A percentile compares a stretch with the other conserved stretches of the same genome.
Evolutionary conservation across 257 asterid species (phyloP).

Genomic region (Jasminum sambac): DNA sequence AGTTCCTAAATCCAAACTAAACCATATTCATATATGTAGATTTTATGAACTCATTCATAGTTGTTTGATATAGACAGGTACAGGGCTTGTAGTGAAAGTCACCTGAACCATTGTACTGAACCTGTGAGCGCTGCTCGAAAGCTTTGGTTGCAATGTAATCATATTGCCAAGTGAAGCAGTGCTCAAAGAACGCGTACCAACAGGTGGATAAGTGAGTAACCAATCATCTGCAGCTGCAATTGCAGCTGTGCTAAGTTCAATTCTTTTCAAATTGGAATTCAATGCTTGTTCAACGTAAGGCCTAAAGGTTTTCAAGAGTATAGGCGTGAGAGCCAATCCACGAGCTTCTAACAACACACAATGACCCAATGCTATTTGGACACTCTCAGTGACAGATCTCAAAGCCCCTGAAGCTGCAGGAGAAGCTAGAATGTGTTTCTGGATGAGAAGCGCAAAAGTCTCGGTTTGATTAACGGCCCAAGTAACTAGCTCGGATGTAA

Average conservation of each 20-base stretch:
- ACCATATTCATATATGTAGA: slow-evolving; percentile 6
- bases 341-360: slow-evolving; percentile 75
- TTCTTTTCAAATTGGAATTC: slow-evolving; percentile 59
- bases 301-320: slow-evolving; percentile 61
- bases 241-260: slow-evolving; percentile 77
- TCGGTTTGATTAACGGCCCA: slow-evolving; percentile 80
- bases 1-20: slow-evolving; percentile 52
- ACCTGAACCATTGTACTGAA: slow-evolving; percentile 92
- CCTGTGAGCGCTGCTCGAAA: slow-evolving; percentile 76
- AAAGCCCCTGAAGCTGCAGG: slow-evolving; percentile 90
- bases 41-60: background rate
- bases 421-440: slow-evolving; percentile 62
- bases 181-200: slow-evolving; percentile 63
- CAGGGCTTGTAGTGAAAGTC: background rate
- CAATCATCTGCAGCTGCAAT: slow-evolving; percentile 90
- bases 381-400: slow-evolving; percentile 76
- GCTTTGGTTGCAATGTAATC: slow-evolving; percentile 60
- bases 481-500: slow-evolving; percentile 78
- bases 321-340: slow-evolving; percentile 83
- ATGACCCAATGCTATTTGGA: slow-evolving; percentile 77
- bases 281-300: slow-evolving; percentile 82
- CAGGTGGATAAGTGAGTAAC: slow-evolving; percentile 56
- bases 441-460: slow-evolving; percentile 55
- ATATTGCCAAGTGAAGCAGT: slow-evolving; percentile 37
- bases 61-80: background rate